Evolutionary conservation across 2,329 filamentous ascomycete genomes (phyloP), one percentile per base, ranked within the genome.

Genomic region (Dothideomycetes sp.): DNA sequence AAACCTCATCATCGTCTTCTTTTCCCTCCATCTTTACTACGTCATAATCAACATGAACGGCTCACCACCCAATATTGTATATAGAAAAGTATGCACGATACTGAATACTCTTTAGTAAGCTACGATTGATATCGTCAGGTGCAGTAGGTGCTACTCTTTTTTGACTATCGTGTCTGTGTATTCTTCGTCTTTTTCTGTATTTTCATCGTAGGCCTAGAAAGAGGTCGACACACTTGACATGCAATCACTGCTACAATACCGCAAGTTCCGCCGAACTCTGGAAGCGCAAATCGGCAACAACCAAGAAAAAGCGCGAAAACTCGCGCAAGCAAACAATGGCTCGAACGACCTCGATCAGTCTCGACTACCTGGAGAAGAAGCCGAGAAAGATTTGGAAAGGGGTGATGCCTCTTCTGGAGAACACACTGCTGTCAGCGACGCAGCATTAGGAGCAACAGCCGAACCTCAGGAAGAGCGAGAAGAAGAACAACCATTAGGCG

Each of bases 161-260:
- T n/a, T n/a, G n/a, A n/a, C n/a, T n/a, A n/a, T n/a, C n/a, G n/a
- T n/a, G n/a, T n/a, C n/a, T n/a, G n/a, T n/a, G n/a, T n/a, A n/a
- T n/a, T n/a, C n/a, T n/a, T n/a, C n/a, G n/a, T n/a, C n/a, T n/a
- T n/a, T n/a, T n/a, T n/a, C n/a, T n/a, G n/a, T n/a, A n/a, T n/a
- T n/a, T n/a, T n/a, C n/a, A n/a, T n/a, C n/a, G n/a, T n/a, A n/a
- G n/a, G n/a, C n/a, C n/a, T n/a, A 17, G 7, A 36, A 12, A 30
- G 5, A 38, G 27, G 18, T 4, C 35, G 15, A 30, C 13, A 20
- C 27, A 31, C 17, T 11, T 11, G 33, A n/a, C 23, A 57, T 57
- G 54, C 54, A 56, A 28, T 57, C 54, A 4, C 41, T 51, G 23
- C 36, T 51, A 9, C 53, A 57, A 30, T 55, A 54, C 25, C 45